These are phyloP conservation scores for Populus hybrid DNA, from an alignment of 441 rosid species.

Conservation along the genomic window DNA sequence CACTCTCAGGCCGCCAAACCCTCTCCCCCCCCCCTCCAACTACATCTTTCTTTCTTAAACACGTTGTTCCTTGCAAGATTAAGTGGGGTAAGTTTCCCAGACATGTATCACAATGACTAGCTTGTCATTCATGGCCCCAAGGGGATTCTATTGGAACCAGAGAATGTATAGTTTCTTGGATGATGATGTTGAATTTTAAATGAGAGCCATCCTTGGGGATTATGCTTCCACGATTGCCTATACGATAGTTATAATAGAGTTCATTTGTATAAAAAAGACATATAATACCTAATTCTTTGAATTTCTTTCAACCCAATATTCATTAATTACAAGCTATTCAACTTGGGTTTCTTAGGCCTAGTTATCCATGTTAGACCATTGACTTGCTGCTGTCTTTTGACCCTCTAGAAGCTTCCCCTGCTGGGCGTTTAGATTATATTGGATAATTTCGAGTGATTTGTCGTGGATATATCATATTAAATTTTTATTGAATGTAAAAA, in stretches of 20 bases:
- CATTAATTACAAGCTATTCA: not conserved
- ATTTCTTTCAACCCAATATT: not conserved
- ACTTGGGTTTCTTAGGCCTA: not conserved
- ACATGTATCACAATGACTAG: slow-evolving; percentile 31
- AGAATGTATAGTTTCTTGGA: slow-evolving; percentile 5
- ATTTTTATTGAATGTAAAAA: no score
- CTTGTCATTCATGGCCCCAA: slow-evolving; percentile 38
- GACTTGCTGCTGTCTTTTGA: not conserved
- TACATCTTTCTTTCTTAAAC: slow-evolving; percentile 20
- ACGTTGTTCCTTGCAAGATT: slow-evolving; percentile 2
- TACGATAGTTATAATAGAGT: no score
- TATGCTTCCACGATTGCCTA: no score
- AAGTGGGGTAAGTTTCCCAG: slow-evolving; percentile 17
- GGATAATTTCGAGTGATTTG: no score
- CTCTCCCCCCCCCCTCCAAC: slow-evolving; percentile 28
- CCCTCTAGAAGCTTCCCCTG: not conserved
- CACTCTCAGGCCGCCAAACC: slow-evolving; percentile 23
- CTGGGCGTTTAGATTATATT: no score
- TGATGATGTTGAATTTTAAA: not conserved
- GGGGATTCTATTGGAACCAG: slow-evolving; percentile 16
- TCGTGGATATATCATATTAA: no score
- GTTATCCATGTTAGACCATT: slow-evolving; percentile 10
- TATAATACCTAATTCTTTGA: not conserved
- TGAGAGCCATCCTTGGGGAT: no score
- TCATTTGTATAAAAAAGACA: no score